Evolutionary conservation across 176 grass and related monocot genomes (phyloP), one percentile per base, ranked within the genome.

Genomic region (Ensete ventricosum): DNA sequence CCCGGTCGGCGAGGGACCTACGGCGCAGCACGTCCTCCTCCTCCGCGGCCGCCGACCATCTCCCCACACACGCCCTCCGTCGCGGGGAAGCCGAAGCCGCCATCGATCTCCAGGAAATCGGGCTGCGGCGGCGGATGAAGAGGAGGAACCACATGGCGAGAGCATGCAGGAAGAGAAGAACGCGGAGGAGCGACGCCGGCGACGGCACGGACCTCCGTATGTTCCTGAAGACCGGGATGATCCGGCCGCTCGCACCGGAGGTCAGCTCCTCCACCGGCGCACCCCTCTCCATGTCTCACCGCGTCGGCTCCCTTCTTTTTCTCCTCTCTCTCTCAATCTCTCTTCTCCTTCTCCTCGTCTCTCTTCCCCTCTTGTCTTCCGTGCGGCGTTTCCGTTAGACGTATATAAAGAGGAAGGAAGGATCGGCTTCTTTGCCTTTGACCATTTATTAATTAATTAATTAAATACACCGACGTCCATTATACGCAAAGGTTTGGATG

Each of bases 201-300:
- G 95, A 94, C 12, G 85, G 80, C 26, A 99, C 77, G 50, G 90
- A 89, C 21, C 84, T 88, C 75, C 85, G 63, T 9, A 81, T 54
- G 69, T 86, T 82, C 53, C 75, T 77, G 9, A 93, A 84, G 6
- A 99, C 86, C 29, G 90, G 90, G 70, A 94, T 89, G 85, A 99
- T 94, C 72, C 95, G 82, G 49, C 88, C 70, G 80, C 88, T 99
- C 24, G 95, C 95, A 34, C 95, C 95, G 71, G 95, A 99, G 12
- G 95, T 99, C 75, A 90, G 87, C 78, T 86, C 68, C 81, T 84
- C 88, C 64, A 88, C 71, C 76, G 21, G 69, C 43, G 12, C 55
- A 14, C 48, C 17, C 22, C 23, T 62, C 48, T 64, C 69, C 69
- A 73, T 73, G 16, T 60, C 54, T 29, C 24, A 19, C 20, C 7